These are phyloP conservation scores for Chaetomidium leptoderma DNA, from an alignment of 495 filamentous ascomycete genomes.

Conservation along the genomic window DNA sequence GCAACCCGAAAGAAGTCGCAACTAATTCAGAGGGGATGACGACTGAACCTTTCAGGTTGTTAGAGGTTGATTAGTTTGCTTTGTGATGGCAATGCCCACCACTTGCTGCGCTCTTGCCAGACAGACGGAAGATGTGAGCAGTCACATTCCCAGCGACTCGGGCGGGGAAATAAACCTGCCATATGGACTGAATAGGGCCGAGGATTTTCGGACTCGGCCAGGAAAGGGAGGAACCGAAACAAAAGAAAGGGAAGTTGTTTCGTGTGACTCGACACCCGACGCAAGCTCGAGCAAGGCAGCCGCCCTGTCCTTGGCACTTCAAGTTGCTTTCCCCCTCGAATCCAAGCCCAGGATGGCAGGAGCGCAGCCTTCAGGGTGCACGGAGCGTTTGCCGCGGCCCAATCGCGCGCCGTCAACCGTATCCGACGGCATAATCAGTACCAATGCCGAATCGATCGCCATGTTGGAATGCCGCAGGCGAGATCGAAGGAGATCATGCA, in stretches of 20 bases:
- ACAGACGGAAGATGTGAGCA: background rate
- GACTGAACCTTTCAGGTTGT: too few species aligned
- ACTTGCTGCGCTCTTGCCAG: background rate
- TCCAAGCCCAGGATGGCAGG: background rate
- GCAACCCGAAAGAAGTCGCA: too few species aligned
- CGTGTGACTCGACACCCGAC: background rate
- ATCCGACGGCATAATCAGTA: too few species aligned
- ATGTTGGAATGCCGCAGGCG: background rate
- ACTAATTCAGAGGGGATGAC: too few species aligned
- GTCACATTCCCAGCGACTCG: background rate
- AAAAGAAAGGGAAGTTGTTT: background rate
- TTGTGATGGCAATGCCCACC: background rate
- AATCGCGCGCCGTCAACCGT: background rate
- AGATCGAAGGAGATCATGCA: slow-evolving; percentile 1
- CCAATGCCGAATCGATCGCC: background rate
- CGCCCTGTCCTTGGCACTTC: too few species aligned
- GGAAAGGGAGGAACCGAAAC: background rate
- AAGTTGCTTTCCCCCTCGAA: background rate
- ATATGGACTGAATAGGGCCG: background rate
- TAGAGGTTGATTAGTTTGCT: too few species aligned
- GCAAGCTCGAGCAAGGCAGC: too few species aligned
- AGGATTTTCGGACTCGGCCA: background rate
- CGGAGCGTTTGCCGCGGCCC: background rate
- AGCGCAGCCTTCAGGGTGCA: too few species aligned
- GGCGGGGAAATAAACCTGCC: background rate